Evolutionary conservation across 352 stramenopile species (phyloP).

Genomic region (Stramenopiles sp.): DNA sequence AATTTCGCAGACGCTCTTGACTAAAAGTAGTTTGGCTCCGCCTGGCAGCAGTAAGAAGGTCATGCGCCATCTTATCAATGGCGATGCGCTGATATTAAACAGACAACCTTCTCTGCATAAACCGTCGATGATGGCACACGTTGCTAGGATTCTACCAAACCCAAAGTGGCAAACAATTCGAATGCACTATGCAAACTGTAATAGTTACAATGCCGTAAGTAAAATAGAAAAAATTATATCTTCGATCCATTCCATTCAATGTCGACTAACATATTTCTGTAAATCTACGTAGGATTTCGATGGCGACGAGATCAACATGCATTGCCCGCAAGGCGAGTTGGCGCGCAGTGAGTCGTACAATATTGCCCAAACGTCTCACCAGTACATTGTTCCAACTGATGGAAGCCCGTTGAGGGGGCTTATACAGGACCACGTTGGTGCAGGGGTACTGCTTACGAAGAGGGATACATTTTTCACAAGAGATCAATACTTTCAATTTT

Average conservation of each 20-base stretch:
- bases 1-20: constrained; percentile 84
- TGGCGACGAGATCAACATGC: constrained; percentile 99
- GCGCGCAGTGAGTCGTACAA: constrained; percentile 88
- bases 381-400: constrained; percentile 94
- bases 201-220: not conserved
- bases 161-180: constrained; percentile 95
- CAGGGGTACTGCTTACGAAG: constrained; percentile 91
- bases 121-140: constrained; percentile 98
- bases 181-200: constrained; percentile 97
- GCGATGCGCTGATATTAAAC: constrained; percentile 98
- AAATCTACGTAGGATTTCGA: too few species aligned
- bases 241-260: constrained; percentile 97
- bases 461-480: constrained; percentile 92
- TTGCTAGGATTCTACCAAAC: constrained; percentile 81
- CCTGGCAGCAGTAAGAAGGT: constrained; percentile 75
- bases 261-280: too few species aligned
- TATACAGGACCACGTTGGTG: constrained; percentile 98
- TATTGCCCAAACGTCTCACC: constrained; percentile 89
- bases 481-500: constrained; percentile 94
- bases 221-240: not conserved
- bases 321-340: constrained; percentile 92
- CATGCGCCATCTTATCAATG: constrained; percentile 87
- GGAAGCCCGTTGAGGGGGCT: constrained; percentile 88
- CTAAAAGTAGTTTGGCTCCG: constrained; percentile 32
- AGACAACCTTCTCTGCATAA: constrained; percentile 99